phyloP scores from a whole-genome alignment of 495 filamentous ascomycete genomes.

The Neurospora terricola region DNA sequence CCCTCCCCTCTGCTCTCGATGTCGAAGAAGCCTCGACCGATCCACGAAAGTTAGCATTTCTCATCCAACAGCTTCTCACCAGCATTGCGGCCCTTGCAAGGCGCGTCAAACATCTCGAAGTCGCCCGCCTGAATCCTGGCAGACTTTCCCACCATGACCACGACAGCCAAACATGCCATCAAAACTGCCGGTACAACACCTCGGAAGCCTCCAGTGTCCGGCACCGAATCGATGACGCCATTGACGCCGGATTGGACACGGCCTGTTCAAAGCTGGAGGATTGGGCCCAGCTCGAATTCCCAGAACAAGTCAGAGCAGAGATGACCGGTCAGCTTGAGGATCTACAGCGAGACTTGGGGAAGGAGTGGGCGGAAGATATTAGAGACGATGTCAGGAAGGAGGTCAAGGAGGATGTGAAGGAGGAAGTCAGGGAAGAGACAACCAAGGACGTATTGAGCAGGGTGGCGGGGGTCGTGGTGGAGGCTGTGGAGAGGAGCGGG shows the following conservation, averaged over 20 bases:
- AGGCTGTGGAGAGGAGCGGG: not conserved
- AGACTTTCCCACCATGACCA: not conserved
- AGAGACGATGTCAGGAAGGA: not conserved
- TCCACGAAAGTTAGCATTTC: not conserved
- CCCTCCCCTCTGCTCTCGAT: not conserved
- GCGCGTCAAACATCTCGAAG: not conserved
- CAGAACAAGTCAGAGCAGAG: not conserved
- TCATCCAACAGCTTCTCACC: not conserved
- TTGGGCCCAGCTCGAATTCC: not conserved
- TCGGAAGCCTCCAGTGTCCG: not conserved
- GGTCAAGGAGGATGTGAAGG: not conserved
- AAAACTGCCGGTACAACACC: not conserved
- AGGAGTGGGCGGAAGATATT: not conserved
- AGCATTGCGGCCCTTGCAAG: not conserved
- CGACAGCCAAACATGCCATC: not conserved
- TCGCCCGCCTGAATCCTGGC: not conserved
- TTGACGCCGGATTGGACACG: not conserved
- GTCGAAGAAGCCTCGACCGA: not conserved
- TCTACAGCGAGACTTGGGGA: not conserved
- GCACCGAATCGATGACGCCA: not conserved
- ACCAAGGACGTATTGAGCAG: not conserved
- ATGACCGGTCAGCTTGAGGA: not conserved
- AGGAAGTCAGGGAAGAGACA: not conserved
- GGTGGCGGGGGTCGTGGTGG: not conserved
- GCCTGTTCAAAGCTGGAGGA: not conserved